Conservation (phyloP, 2,329 filamentous ascomycete genomes). For the Pestalotiopsis sp. region DNA sequence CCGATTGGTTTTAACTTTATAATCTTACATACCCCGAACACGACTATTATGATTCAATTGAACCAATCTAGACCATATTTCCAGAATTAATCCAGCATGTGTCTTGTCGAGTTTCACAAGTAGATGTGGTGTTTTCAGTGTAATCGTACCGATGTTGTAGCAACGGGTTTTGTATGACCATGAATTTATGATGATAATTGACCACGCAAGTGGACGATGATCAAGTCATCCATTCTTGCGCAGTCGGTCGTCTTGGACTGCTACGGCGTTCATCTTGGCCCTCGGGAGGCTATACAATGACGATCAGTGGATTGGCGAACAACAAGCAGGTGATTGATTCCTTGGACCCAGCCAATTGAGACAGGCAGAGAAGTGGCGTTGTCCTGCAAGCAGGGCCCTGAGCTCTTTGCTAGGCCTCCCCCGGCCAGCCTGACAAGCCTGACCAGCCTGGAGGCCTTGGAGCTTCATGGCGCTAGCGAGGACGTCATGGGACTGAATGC, state of each 20-base stretch:
- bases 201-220: too few species aligned
- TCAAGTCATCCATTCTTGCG: neutral
- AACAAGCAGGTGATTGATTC: neutral
- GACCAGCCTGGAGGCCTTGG: neutral
- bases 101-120: neutral
- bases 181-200: too few species aligned
- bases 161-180: too few species aligned
- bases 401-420: neutral
- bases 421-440: neutral
- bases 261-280: neutral
- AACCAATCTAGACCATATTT: neutral
- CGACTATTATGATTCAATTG: neutral
- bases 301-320: neutral
- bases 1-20: neutral
- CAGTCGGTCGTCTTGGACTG: neutral
- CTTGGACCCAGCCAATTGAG: neutral
- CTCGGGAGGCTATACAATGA: neutral
- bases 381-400: neutral
- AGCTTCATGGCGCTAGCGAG: neutral
- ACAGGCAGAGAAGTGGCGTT: neutral
- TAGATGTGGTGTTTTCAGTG: too few species aligned
- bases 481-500: conserved; percentile 7
- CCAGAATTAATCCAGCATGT: neutral
- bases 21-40: neutral
- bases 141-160: too few species aligned